phyloP scores from a whole-genome alignment of 345 rosid genomes.

The Melaleuca quinquenervia region DNA sequence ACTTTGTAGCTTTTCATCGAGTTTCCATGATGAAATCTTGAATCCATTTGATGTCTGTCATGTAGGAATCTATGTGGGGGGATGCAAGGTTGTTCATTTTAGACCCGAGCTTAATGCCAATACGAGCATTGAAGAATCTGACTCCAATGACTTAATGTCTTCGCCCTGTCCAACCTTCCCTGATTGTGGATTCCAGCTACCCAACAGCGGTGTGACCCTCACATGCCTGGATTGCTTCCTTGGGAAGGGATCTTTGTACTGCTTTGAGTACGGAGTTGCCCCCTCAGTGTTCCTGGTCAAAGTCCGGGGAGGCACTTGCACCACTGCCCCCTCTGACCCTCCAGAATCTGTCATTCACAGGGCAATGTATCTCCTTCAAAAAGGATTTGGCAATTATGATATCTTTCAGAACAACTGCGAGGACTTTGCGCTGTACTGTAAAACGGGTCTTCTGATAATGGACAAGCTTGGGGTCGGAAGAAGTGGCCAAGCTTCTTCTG shows the following conservation, averaged over 20 bases:
- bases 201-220: constrained; percentile 71
- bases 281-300: constrained; percentile 65
- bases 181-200: constrained; percentile 86
- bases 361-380: constrained; percentile 94
- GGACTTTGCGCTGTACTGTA: constrained; percentile 91
- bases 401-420: constrained; percentile 86
- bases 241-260: constrained; percentile 59
- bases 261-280: constrained; percentile 66
- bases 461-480: constrained; percentile 78
- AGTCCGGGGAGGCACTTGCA: constrained; percentile 87
- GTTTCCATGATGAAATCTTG: not conserved
- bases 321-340: constrained; percentile 64
- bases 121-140: constrained; percentile 25
- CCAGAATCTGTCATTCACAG: constrained; percentile 58
- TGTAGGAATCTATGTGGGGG: constrained; percentile 90
- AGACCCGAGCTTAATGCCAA: constrained; percentile 47
- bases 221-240: constrained; percentile 93
- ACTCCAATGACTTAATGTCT: constrained; percentile 22
- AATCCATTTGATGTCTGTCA: not conserved
- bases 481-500: constrained; percentile 90
- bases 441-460: constrained; percentile 66
- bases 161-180: constrained; percentile 63
- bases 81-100: constrained; percentile 97
- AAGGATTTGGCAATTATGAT: constrained; percentile 91
- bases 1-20: not conserved